These are phyloP conservation scores for Porogramme epimiltina DNA, from an alignment of 1,284 basidiomycete species.

Conservation along the genomic window DNA sequence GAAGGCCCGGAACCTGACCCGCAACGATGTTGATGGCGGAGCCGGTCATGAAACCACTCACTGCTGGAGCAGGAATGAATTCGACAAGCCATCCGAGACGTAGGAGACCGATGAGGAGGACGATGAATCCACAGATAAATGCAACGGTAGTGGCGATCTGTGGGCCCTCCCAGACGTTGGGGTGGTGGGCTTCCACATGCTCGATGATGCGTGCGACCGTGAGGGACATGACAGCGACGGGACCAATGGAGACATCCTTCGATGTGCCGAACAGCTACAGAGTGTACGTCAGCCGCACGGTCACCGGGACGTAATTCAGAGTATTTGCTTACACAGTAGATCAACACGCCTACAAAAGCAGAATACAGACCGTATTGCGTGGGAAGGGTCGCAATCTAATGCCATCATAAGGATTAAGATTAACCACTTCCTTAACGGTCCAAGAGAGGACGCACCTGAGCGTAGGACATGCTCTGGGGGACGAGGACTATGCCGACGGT, in stretches of 20 bases:
- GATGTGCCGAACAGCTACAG: constrained; percentile 86
- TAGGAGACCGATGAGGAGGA: constrained; percentile 91
- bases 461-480: constrained; percentile 88
- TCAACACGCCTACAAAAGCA: constrained; percentile 87
- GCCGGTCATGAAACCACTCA: constrained; percentile 93
- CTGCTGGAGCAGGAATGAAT: constrained; percentile 90
- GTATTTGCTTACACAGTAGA: constrained; percentile 67
- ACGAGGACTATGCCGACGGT: constrained; percentile 93
- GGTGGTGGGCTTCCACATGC: constrained; percentile 56
- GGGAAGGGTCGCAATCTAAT: constrained; percentile 83
- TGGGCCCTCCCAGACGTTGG: constrained; percentile 59
- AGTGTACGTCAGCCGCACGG: constrained; percentile 10
- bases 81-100: constrained; percentile 95
- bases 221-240: constrained; percentile 97
- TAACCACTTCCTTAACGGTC: background rate
- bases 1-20: constrained; percentile 83
- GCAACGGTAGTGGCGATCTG: constrained; percentile 87
- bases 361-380: constrained; percentile 95
- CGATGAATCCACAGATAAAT: constrained; percentile 90
- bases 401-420: constrained; percentile 18
- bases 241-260: constrained; percentile 95
- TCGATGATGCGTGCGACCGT: constrained; percentile 85
- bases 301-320: constrained; percentile 25
- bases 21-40: constrained; percentile 87
- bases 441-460: constrained; percentile 45